Evolutionary conservation across 495 filamentous ascomycete genomes (phyloP), one percentile per base, ranked within the genome.

Genomic region (Parathielavia appendiculata): DNA sequence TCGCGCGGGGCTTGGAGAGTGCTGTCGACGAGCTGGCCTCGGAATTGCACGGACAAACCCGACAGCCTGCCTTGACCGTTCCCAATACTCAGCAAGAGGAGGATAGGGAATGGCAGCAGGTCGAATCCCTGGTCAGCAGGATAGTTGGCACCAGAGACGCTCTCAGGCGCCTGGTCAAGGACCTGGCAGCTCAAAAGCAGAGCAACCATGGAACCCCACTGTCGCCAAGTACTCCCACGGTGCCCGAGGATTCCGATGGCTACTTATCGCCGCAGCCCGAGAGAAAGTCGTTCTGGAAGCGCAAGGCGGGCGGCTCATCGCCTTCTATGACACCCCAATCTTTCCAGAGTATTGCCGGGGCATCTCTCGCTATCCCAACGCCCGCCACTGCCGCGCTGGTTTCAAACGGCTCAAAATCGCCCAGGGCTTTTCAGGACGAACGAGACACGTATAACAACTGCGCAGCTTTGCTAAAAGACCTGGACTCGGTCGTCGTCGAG

Each of bases 131-230:
- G 13, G 86, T 97, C 41, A 87, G 88, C 62, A 79, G 87, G 54
- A 83, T 98, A 10, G 84, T 87, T n/a, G 90, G 89, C 10, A 91
- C 89, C 41, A 79, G 92, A 63, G 93, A 98, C 76, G 88, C 89
- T 7, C 83, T 97, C 23, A 83, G 90, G 39, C 82, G 87, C 12
- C 75, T 98, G 48, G 91, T 91, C 35, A 87, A 87, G 69, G 86
- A 93, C 67, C 87, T 90, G 53, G 87, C 88, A 62, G 81, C 84
- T 14, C 87, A 89, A 65, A 79, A 78, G 58, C 68, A 67, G 23
- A 41, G 61, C 63, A 60, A 48, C 26, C 66, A 65, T 34, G 61
- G 47, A 40, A 53, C 71, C 32, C 68, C 76, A 32, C 61, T 80
- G 22, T 75, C 76, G 35, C 75, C 71, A 4, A 61, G 55, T 23